phyloP scores from a whole-genome alignment of 257 asterid species.

The Capsicum rhomboideum region DNA sequence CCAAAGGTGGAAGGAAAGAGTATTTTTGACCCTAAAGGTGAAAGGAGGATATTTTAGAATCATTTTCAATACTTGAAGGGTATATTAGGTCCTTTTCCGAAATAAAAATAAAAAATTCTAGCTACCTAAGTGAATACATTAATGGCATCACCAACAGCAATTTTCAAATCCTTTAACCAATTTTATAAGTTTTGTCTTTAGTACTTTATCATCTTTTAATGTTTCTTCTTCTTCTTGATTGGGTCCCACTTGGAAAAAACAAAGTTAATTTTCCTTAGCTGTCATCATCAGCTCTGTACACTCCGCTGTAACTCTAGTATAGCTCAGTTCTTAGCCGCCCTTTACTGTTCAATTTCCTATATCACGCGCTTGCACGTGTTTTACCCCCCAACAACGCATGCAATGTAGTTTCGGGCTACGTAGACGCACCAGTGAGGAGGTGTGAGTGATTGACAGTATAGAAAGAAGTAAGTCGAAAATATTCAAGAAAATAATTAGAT shows the following conservation, averaged over 20 bases:
- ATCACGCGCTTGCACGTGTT: neutral
- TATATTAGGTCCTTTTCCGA: too few species aligned
- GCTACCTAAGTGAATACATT: neutral
- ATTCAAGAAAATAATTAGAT: too few species aligned
- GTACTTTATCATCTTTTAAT: neutral
- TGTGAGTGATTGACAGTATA: too few species aligned
- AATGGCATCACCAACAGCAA: neutral
- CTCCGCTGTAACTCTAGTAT: neutral
- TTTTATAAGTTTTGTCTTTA: neutral
- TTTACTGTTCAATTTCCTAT: neutral
- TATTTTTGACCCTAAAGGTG: too few species aligned
- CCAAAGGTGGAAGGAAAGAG: too few species aligned
- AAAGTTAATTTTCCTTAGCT: neutral
- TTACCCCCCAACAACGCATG: too few species aligned
- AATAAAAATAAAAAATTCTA: neutral
- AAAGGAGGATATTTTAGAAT: too few species aligned
- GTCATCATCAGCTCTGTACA: neutral
- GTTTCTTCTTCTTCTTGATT: neutral
- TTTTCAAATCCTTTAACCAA: neutral
- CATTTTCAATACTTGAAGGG: too few species aligned
- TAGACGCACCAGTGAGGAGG: too few species aligned
- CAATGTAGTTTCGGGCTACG: too few species aligned
- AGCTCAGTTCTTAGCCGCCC: conserved; percentile 6
- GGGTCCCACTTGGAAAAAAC: neutral
- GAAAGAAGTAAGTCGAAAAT: too few species aligned